Evolutionary conservation across 176 grass and related monocot genomes (phyloP).

Genomic region (Musa schizocarpa): DNA sequence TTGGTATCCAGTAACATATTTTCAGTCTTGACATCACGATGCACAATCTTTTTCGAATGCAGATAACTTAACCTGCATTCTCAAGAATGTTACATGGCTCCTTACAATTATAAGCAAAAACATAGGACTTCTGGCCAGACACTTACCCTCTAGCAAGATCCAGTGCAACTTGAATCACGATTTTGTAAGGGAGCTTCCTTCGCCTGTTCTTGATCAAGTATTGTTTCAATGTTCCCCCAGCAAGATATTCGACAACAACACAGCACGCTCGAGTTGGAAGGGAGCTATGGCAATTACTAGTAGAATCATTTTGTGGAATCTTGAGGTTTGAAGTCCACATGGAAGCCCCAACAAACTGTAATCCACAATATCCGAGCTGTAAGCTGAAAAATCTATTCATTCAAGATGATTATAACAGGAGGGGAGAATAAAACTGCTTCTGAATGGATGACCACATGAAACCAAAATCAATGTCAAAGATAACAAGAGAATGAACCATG

Average conservation of each 20-base stretch:
- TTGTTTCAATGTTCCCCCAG: conserved; percentile 66
- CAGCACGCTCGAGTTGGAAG: conserved; percentile 33
- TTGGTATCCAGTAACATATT: conserved; percentile 75
- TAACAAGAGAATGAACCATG: background rate
- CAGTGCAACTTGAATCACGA: conserved; percentile 52
- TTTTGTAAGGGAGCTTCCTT: conserved; percentile 51
- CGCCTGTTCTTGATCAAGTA: conserved; percentile 52
- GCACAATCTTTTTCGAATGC: conserved; percentile 65
- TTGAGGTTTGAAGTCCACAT: conserved; percentile 67
- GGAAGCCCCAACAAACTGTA: conserved; percentile 77
- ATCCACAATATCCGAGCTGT: background rate
- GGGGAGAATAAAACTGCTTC: too few species aligned
- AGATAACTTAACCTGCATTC: conserved; percentile 53
- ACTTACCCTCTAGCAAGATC: conserved; percentile 65
- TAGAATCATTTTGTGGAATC: conserved; percentile 34
- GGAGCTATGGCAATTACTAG: background rate
- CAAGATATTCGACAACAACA: conserved; percentile 65
- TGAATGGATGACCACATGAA: background rate
- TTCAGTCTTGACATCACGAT: conserved; percentile 89
- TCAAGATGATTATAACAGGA: background rate
- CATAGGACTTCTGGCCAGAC: background rate
- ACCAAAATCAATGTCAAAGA: background rate
- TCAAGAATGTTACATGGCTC: background rate
- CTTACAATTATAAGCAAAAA: background rate
- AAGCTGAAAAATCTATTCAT: background rate